These are phyloP conservation scores for Penicillium olsonii DNA, from an alignment of 2,329 filamentous ascomycete species.

Conservation along the genomic window DNA sequence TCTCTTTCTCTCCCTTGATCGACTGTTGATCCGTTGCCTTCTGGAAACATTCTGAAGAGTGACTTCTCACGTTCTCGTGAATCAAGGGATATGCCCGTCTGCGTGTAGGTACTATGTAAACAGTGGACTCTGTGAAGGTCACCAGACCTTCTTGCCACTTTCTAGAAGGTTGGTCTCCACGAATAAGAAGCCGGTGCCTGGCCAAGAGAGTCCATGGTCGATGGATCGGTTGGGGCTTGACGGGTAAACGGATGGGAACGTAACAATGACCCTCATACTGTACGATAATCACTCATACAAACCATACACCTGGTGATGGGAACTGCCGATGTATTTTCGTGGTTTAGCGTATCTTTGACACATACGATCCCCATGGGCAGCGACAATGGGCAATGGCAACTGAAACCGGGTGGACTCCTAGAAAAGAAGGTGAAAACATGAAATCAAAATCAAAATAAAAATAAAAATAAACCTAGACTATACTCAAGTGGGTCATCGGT, in stretches of 20 bases:
- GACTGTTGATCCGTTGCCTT: neutral
- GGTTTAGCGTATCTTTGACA: neutral
- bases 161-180: constrained; percentile 23
- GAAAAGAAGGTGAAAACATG: constrained; percentile 1
- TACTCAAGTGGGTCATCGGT: constrained; percentile 4
- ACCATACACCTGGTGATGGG: neutral
- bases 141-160: constrained; percentile 23
- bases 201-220: constrained; percentile 8
- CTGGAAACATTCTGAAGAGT: neutral
- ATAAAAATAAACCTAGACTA: neutral
- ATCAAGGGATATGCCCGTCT: neutral
- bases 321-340: constrained; percentile 1
- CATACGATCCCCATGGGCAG: neutral
- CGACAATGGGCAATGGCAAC: constrained; percentile 1
- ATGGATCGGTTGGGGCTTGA: constrained; percentile 5
- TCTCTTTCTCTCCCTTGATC: neutral
- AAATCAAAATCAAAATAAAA: neutral
- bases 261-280: constrained; percentile 4
- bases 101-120: neutral
- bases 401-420: constrained; percentile 4
- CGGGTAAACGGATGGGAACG: constrained; percentile 1
- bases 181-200: constrained; percentile 22
- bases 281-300: constrained; percentile 3
- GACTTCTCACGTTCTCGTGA: neutral
- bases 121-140: constrained; percentile 3